Base-by-base conservation (phyloP, 2,329 filamentous ascomycete genomes). In the Fusarium caatingaense region DNA sequence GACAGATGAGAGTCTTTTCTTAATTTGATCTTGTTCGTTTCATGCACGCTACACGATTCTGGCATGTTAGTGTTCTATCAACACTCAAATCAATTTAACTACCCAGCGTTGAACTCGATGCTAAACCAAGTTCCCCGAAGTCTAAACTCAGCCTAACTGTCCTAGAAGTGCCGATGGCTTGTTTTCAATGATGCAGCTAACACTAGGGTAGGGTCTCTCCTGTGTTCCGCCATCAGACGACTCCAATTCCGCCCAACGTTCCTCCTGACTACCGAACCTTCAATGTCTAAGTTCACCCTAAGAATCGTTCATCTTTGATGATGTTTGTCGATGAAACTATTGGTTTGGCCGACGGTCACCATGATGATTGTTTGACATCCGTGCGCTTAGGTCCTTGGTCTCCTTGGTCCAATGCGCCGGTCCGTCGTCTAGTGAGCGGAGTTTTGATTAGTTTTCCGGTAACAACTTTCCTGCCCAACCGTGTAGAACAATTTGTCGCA, bases 391-490 rank as follows among this genome's bases (percentile, higher is more conserved):
- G 27, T 28, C 27, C 10, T 28, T 12, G 10, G 27, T 28, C 27
- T 25, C 34, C 21, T 37, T 37, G 21, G 30, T 25, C 9, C 48
- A 9, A 8, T 45, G 23, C 32, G 32, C 20, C 23, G 44, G 44
- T 46, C 44, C 48, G 32, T 46, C 40, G 50, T 56, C 30, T 64
- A 58, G 25, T 40, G 49, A 50, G 45, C 60, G 40, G 48, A 45
- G 4, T 28, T 28, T 46, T 50, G n/a, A 40, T 46, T 50, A 34
- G 25, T n/a, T 58, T 46, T 18, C 45, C 16, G 23, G 25, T 23
- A 9, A 16, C 32, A 37, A 51, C 32, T 51, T 51, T 51, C 20
- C 44, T 48, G 10, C 30, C 40, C 51, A 49, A 28, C 48, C 48
- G 23, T 13, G 20, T 20, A 20, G 20, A 41, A 41, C 11, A 10